Percentiles rank a stretch among this genome's conserved stretches.
These are phyloP conservation scores for Fraxinus floribunda DNA, from an alignment of 305 asterid genomes.

Conservation along the genomic window DNA sequence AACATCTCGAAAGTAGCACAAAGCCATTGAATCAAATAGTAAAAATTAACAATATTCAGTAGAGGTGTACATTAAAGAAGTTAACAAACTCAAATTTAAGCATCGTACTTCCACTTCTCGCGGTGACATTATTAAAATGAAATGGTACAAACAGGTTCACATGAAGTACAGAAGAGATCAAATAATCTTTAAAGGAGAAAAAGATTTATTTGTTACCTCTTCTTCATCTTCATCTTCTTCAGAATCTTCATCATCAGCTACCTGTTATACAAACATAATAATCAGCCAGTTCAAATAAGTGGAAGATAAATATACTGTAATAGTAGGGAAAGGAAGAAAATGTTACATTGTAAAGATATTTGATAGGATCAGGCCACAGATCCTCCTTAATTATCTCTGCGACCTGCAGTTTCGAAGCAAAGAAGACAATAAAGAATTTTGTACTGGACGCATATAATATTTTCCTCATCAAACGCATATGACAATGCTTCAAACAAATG, in stretches of 20 bases:
- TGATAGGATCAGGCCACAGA: conserved; percentile 58
- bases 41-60: background rate
- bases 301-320: background rate
- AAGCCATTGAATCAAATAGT: background rate
- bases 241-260: conserved; percentile 43
- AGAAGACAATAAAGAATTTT: background rate
- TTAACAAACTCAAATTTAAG: background rate
- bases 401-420: conserved; percentile 43
- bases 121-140: background rate
- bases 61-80: background rate
- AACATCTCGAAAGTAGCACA: conserved; percentile 2
- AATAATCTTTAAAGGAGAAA: conserved; percentile 12
- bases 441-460: background rate
- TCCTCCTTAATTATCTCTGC: conserved; percentile 60
- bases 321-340: background rate
- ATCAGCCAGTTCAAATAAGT: conserved; percentile 16
- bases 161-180: background rate
- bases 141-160: conserved; percentile 7
- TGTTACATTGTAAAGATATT: conserved; percentile 37
- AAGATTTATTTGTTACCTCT: conserved; percentile 28
- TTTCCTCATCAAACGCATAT: background rate
- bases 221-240: conserved; percentile 39
- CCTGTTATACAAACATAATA: conserved; percentile 29
- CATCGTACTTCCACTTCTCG: background rate
- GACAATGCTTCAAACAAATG: conserved; percentile 2